Evolutionary conservation across 805 yeast species (phyloP).

Genomic region (Kuraishia piskuri): DNA sequence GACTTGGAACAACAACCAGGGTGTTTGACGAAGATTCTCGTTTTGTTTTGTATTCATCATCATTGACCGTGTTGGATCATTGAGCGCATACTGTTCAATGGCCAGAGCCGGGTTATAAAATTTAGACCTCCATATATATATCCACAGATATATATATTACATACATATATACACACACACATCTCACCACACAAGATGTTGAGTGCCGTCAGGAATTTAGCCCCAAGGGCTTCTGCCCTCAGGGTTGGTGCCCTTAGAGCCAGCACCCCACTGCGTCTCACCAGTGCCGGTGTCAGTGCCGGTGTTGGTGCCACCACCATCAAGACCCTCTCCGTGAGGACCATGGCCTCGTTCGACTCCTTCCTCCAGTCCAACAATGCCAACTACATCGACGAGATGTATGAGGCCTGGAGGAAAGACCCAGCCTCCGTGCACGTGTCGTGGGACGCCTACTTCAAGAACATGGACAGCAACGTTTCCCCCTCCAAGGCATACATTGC

Average conservation of each 20-base stretch:
- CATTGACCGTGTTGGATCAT: neutral
- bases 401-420: conserved; percentile 86
- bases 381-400: conserved; percentile 96
- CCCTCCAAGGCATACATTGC: conserved; percentile 75
- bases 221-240: neutral
- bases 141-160: no score
- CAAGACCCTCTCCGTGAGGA: conserved; percentile 5
- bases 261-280: neutral
- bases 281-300: no score
- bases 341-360: conserved; percentile 46
- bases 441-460: conserved; percentile 95
- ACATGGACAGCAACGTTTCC: conserved; percentile 67
- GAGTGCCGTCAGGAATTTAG: conserved; percentile 1
- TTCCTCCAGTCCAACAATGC: conserved; percentile 83
- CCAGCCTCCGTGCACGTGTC: conserved; percentile 89
- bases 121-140: neutral
- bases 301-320: neutral
- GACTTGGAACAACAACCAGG: neutral
- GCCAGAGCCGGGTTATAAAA: neutral
- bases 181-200: neutral
- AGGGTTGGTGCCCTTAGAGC: neutral
- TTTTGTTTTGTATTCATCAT: neutral
- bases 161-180: no score
- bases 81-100: neutral
- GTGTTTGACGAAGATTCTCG: neutral